phyloP scores from a whole-genome alignment of 75 land plant genomes.

The Selaginella moellendorffii region DNA sequence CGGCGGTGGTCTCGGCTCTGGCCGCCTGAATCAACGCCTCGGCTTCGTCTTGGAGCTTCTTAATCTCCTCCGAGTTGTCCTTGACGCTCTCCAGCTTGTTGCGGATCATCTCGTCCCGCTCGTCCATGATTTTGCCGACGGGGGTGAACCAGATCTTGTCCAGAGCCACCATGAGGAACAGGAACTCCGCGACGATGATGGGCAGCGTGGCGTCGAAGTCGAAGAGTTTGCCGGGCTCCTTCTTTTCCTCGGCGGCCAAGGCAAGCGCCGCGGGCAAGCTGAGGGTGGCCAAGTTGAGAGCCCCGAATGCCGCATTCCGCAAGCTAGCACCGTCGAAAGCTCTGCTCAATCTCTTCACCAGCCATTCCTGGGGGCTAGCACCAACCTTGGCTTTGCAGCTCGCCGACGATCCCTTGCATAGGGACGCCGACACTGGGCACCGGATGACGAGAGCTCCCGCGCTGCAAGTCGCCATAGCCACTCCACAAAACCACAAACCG shows the following conservation, averaged over 20 bases:
- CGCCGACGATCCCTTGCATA: too few species aligned
- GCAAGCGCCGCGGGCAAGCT: background rate
- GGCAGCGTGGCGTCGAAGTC: constrained; percentile 89
- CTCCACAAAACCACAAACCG: too few species aligned
- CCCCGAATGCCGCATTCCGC: background rate
- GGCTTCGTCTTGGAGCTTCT: constrained; percentile 80
- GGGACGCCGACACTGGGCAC: too few species aligned
- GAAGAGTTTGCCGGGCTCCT: constrained; percentile 70
- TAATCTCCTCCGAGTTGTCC: constrained; percentile 78
- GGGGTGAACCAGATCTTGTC: constrained; percentile 93
- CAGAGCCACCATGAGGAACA: constrained; percentile 82
- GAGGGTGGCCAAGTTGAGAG: background rate
- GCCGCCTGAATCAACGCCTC: constrained; percentile 73
- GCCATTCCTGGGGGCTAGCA: too few species aligned
- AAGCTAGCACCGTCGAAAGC: too few species aligned
- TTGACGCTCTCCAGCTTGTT: constrained; percentile 54
- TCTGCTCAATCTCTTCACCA: too few species aligned
- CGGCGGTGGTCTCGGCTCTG: constrained; percentile 74
- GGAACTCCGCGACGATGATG: constrained; percentile 60
- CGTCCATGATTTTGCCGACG: constrained; percentile 86
- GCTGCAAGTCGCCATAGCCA: too few species aligned
- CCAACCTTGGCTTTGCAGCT: too few species aligned
- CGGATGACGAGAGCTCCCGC: too few species aligned
- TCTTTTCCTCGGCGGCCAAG: constrained; percentile 12
- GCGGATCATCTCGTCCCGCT: constrained; percentile 50